Evolutionary conservation across 768 basidiomycete genomes (phyloP), one percentile per base, ranked within the genome.

Genomic region (Boletus vinaceobasis): DNA sequence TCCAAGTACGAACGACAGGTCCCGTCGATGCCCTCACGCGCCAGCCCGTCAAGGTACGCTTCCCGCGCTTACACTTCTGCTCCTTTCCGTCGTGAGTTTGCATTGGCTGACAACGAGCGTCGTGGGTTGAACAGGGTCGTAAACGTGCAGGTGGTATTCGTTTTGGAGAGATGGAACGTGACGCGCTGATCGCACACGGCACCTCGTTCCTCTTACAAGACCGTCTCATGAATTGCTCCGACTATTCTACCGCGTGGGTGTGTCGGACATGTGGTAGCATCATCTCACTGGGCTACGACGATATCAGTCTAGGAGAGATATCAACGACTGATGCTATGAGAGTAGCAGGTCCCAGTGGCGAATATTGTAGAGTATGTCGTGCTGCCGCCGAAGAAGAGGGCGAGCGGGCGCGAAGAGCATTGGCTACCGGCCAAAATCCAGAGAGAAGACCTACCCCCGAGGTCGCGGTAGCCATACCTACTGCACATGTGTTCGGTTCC

Each of bases 141-240:
- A 98, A 98, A 82, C 90, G 94, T 51, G 93, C 91, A 42, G 97
- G 97, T 64, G 97, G 97, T 65, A 99, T 99, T 67, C 94, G 97
- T 52, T 98, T 99, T 69, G 97, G 97, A 64, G 97, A 99, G 77
- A 99, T 99, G 97, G 97, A 99, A 73, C 90, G 97, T 50, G 97
- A 99, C 69, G 97, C 97, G 11, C 82, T 99, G 48, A 95, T 99
- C 62, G 97, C 97, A 4, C 97, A 99, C 72, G 97, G 97, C 43
- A 97, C 97, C 14, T 94, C 95, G 2, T 99, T 97, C 86, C 80
- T 99, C 38, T 83, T 99, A 23, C 97, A 99, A 77, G 97, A 99
- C 74, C 82, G 97, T 53, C 75, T 99, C 68, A 98, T 99, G 97
- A 99, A 99, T 74, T 99, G 97, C 69, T 98, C 96, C 27, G 97